Base-by-base conservation (phyloP, 1,284 basidiomycete species). In the Exobasidium rhododendri region DNA sequence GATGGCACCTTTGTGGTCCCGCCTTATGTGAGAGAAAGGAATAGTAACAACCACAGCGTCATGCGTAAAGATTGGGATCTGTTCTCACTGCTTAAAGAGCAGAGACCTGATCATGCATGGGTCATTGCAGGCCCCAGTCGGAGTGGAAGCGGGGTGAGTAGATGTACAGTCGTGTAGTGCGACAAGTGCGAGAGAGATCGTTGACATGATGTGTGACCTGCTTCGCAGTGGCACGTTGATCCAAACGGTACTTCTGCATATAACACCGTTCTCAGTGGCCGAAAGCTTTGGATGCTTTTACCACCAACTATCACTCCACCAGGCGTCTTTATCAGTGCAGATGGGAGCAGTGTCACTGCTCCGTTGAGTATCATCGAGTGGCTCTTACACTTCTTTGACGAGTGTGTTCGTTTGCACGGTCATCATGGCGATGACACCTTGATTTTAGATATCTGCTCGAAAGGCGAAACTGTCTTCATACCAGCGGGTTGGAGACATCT, bases 271-370 rank as follows among this genome's bases (percentile, higher is more conserved):
- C 66, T 81, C 11, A 68, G 62, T 13, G 81, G 81, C 14, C 43
- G 64, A 1, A 82, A 82, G 63, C 75, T 76, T 2, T 83, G 82
- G 82, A 73, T 83, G 58, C 72, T 82, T 63, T 80, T 83, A 24
- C 81, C 81, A 17, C 80, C 80, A 1, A 66, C 81, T 43, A 56
- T 76, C 30, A 69, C 71, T 7, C 82, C 82, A 1, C 82, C 82
- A 0, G 82, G 82, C 3, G 80, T 81, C 1, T 73, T 70, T 30
- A 79, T 81, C 2, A 69, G 63, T 26, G 64, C 11, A 3, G 58
- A 60, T 40, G 58, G 58, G 7, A 50, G 50, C 20, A 54, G 43
- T 53, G 80, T 82, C 3, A 79, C 81, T 2, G 75, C 77, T 6
- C 81, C 81, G 0, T 62, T 81, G 1, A 77, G 74, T 20, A 66